Base-by-base conservation (phyloP, 2,329 filamentous ascomycete species). In the Torrubiella hemipterigena region DNA sequence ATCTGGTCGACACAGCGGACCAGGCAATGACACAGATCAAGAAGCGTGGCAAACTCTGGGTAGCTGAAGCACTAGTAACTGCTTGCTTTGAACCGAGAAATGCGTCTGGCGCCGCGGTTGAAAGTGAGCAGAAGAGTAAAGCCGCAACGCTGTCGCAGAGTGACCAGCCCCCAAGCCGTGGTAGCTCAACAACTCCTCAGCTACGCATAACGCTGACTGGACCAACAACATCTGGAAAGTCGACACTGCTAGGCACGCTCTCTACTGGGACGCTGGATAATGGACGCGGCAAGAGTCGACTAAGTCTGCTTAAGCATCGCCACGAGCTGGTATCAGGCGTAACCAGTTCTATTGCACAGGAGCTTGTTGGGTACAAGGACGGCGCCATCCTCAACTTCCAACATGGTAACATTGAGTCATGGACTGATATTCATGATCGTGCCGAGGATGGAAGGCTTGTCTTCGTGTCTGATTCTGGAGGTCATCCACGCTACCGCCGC, bases 271-370 rank as follows among this genome's bases (percentile, higher is more conserved):
- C 78, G 2, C 62, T 94, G 13, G 91, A 98, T 50, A 95, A 96
- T 52, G 89, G 89, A 0, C 70, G 87, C 39, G 91, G 91, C 1
- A 91, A 86, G 50, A 93, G 85, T 49, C 74, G 91, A 32, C 64
- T 95, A 17, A 89, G 83, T 46, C 67, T 96, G 30, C 63, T 98
- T 18, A 94, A 86, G 50, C 91, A 98, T 55, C 77, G 83, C 9
- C 91, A 98, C 50, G 91, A 98, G 51, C 81, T 96, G 35, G 79
- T 72, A 4, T 93, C 89, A 3, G 91, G 91, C 1, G 69, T 94
- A 39, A 98, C 91, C 2, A 95, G 86, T 49, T 96, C 89, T 6
- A 80, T 98, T 27, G 84, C 91, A 0, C 89, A 95, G 47, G 91
- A 96, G 52, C 65, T 98, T 8, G 72, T 98, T 38, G 91, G 91